Evolutionary conservation across 2,329 filamentous ascomycete genomes (phyloP), one percentile per base, ranked within the genome.

Genomic region (Cryoendolithus antarcticus): DNA sequence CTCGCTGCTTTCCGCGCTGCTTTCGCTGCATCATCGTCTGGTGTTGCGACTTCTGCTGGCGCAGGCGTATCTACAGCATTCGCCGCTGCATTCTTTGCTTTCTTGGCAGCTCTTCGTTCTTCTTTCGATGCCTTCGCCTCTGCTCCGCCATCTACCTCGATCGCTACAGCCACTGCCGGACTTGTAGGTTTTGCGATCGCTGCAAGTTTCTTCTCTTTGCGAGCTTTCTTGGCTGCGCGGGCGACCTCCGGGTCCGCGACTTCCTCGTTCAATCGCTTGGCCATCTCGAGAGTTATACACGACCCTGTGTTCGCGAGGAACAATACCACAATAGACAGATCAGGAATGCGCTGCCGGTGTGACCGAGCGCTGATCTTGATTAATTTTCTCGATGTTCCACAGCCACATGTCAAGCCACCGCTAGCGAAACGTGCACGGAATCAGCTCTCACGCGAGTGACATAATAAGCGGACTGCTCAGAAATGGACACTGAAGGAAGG

Each of bases 1-100:
- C 62, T 60, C 19, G 59, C 62, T 21, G 60, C 61, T 44, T 66
- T 66, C 34, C 57, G 58, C 48, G 62, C 62, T 3, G 58, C 63
- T 48, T 65, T 65, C 3, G 59, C 58, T 5, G 56, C 48, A 35
- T 55, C 56, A 28, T 57, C 55, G 32, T 58, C 54, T 27, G 43
- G 56, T 33, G 44, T 38, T 35, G 50, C 50, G 19, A 49, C 46
- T 11, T 41, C 43, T 27, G 45, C 44, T n/a, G 45, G 47, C 35
- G 55, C 51, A 7, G 54, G 46, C 6, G 44, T 45, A 19, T 46
- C 47, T 10, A 44, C 44, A 39, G 45, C 43, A 38, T 52, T 53
- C 28, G 47, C 49, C 9, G 48, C 44, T 35, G 55, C 52, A 38
- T 55, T 56, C 41, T 54, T 54, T 19, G 39, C 39, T 9, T 34